phyloP scores from a whole-genome alignment of 2,329 filamentous ascomycete species.

The Triangularia setosa region DNA sequence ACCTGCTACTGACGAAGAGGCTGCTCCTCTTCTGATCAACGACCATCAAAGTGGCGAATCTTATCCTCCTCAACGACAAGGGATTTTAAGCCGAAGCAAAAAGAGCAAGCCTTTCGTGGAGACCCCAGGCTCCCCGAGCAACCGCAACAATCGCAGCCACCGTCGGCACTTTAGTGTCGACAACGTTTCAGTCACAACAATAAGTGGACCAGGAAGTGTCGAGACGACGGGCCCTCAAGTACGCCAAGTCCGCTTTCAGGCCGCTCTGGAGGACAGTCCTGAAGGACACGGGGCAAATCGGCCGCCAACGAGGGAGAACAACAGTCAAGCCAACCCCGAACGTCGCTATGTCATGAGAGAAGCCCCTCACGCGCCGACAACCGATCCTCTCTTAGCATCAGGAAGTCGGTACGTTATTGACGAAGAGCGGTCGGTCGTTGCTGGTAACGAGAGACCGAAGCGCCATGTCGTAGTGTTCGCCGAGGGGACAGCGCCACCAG shows the following conservation, averaged over 20 bases:
- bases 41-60: not conserved
- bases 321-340: slow-evolving; percentile 12
- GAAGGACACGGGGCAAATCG: not conserved
- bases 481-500: slow-evolving; percentile 23
- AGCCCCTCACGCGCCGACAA: slow-evolving; percentile 23
- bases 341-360: slow-evolving; percentile 26
- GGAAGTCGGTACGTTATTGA: slow-evolving; percentile 26
- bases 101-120: slow-evolving; percentile 13
- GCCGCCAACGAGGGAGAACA: slow-evolving; percentile 1
- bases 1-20: slow-evolving; percentile 19
- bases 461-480: slow-evolving; percentile 26
- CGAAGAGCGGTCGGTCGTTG: slow-evolving; percentile 15
- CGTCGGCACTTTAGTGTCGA: slow-evolving; percentile 27
- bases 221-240: slow-evolving; percentile 16
- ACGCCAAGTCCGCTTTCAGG: slow-evolving; percentile 23
- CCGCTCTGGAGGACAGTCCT: slow-evolving; percentile 18
- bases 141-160: slow-evolving; percentile 13
- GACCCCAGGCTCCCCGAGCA: slow-evolving; percentile 7
- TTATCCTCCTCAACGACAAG: not conserved
- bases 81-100: not conserved
- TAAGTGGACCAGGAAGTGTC: slow-evolving; percentile 14
- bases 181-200: slow-evolving; percentile 25
- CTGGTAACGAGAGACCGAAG: slow-evolving; percentile 15
- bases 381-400: slow-evolving; percentile 24
- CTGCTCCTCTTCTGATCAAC: slow-evolving; percentile 19